Percentiles rank a stretch among this genome's conserved stretches.
These are phyloP conservation scores for Cadophora sp. DNA, from an alignment of 2,329 filamentous ascomycete species.

Conservation along the genomic window DNA sequence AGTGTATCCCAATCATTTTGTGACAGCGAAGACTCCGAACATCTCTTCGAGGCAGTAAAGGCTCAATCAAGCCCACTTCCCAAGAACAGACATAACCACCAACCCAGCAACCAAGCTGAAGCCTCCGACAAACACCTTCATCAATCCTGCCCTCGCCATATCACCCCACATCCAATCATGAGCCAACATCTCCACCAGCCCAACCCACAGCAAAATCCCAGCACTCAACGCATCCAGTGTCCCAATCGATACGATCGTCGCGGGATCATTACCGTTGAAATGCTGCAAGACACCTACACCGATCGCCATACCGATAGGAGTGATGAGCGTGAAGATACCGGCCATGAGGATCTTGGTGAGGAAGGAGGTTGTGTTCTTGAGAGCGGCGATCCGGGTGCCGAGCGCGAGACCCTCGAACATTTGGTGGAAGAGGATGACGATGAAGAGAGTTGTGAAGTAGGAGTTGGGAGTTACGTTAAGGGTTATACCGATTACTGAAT, in stretches of 20 bases:
- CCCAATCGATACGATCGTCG: constrained; percentile 74
- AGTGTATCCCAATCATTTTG: too few species aligned
- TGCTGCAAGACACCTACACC: constrained; percentile 72
- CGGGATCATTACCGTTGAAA: constrained; percentile 76
- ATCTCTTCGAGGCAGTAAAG: background rate
- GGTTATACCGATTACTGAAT: constrained; percentile 23
- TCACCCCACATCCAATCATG: constrained; percentile 74
- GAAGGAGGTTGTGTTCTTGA: constrained; percentile 21
- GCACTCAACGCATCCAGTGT: constrained; percentile 77
- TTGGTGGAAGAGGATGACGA: constrained; percentile 79
- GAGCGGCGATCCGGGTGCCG: constrained; percentile 71
- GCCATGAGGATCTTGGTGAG: constrained; percentile 66
- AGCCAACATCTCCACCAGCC: constrained; percentile 81
- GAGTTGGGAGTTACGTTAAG: constrained; percentile 58
- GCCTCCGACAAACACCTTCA: constrained; percentile 58
- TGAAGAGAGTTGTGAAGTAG: constrained; percentile 63
- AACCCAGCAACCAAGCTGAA: constrained; percentile 66
- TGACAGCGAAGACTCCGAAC: too few species aligned
- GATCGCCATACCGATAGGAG: constrained; percentile 81
- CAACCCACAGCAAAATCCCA: constrained; percentile 81
- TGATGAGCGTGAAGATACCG: constrained; percentile 70
- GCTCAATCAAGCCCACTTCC: constrained; percentile 67
- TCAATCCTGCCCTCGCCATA: constrained; percentile 49
- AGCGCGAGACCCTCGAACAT: constrained; percentile 80
- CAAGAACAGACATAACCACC: constrained; percentile 73